Base-by-base conservation (phyloP, 139 green algal species). In the Chlamydomonas schloesseri region DNA sequence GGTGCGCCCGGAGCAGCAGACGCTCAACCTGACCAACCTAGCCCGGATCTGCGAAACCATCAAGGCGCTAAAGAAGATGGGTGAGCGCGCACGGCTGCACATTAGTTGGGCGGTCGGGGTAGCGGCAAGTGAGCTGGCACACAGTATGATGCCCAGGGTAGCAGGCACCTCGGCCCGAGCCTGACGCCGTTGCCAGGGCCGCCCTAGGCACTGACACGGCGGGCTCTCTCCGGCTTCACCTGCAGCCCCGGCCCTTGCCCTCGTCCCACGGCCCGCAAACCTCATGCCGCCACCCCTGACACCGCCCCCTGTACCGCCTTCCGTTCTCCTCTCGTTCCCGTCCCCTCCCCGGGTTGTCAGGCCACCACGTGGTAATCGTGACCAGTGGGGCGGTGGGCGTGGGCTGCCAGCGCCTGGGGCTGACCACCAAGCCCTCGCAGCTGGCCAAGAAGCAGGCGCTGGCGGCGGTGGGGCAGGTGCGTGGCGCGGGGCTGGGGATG, bases 301-400 rank as follows among this genome's bases (percentile, higher is more conserved):
- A n/a, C n/a, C n/a, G n/a, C n/a, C n/a, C n/a, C n/a, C n/a, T n/a
- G n/a, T n/a, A n/a, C n/a, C n/a, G n/a, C n/a, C n/a, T n/a, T n/a
- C n/a, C n/a, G n/a, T n/a, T n/a, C n/a, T n/a, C n/a, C n/a, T 13
- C 42, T 13, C 42, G 6, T 50, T 5, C 42, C 42, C 42, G 42
- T 8, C 42, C 5, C 42, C 42, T n/a, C 4, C 57, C 57, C 24
- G 1, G 28, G 3, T 55, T 4, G 31, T 21, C 86, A 95, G 95
- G 96, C 24, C 93, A 96, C 87, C 90, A 91, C 36, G 97, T 99
- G 21, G 94, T 98, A 65, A 72, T 99, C 18, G 97, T 99, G 17
- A 94, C 93, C 65, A 97, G 94, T 57, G 97, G 97, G 34, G 97
- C 97, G 0, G 93, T 99, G 5, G 97, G 96, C 26, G 95, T 98